Conservation (phyloP, 306 rosid genomes). For the Mimosa bimucronata region DNA sequence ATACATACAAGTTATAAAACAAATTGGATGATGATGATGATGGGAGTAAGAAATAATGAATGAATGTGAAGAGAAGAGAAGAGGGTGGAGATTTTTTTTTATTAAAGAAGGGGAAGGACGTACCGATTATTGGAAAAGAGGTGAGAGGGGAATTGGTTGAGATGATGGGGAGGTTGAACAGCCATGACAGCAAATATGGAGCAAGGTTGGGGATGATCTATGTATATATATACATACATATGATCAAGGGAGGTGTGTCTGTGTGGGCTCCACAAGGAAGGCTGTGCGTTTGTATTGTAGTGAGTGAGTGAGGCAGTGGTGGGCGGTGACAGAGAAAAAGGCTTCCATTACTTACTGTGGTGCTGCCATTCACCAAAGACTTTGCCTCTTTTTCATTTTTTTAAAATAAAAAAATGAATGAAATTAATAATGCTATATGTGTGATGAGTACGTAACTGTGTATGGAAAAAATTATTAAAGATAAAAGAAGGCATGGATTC, state of each 20-base stretch:
- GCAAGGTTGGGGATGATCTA: not conserved
- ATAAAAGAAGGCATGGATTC: not conserved
- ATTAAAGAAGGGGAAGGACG: too few relatives aligned
- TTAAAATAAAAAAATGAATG: too few relatives aligned
- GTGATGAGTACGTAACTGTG: too few relatives aligned
- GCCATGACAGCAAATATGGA: conserved; percentile 77
- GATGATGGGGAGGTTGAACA: conserved; percentile 83
- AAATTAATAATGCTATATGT: too few relatives aligned
- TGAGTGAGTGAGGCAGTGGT: not conserved
- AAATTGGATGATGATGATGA: not conserved
- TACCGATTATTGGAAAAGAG: conserved; percentile 59
- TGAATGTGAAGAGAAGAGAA: not conserved
- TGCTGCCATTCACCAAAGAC: too few relatives aligned
- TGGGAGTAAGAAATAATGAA: too few relatives aligned
- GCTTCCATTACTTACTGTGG: conserved; percentile 53
- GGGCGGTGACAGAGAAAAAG: not conserved
- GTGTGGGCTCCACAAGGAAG: too few relatives aligned
- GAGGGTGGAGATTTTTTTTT: not conserved
- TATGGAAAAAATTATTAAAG: not conserved
- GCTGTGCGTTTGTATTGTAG: too few relatives aligned
- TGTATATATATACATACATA: not conserved
- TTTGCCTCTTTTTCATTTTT: too few relatives aligned
- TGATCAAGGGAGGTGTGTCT: too few relatives aligned
- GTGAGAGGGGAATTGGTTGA: conserved; percentile 69
- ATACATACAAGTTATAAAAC: not conserved